A percentile compares a stretch with the other conserved stretches of the same genome.
phyloP scores from a whole-genome alignment of 352 stramenopile species.

The Peronospora destructor region DNA sequence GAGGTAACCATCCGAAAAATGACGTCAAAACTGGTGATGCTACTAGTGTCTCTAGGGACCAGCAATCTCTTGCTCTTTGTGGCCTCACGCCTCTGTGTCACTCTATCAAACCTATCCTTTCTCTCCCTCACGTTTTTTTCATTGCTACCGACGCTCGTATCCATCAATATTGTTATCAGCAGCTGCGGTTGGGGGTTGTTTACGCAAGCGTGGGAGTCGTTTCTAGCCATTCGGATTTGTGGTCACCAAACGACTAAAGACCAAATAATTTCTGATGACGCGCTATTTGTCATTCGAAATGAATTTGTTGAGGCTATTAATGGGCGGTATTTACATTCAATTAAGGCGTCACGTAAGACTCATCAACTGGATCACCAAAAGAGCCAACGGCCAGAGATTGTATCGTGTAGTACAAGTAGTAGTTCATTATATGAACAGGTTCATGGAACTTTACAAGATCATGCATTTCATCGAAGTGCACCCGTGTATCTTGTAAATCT shows the following conservation, averaged over 20 bases:
- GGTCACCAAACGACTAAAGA: slow-evolving; percentile 9
- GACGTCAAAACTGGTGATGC: slow-evolving; percentile 31
- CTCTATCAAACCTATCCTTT: slow-evolving; percentile 10
- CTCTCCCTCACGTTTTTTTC: slow-evolving; percentile 47
- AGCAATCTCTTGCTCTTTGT: slow-evolving; percentile 22
- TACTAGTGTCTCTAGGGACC: slow-evolving; percentile 23
- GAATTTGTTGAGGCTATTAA: slow-evolving; percentile 44
- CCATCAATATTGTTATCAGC: slow-evolving; percentile 39
- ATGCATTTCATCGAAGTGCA: slow-evolving; percentile 36
- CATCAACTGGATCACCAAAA: slow-evolving; percentile 21
- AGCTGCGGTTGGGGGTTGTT: slow-evolving; percentile 24
- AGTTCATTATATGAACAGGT: slow-evolving; percentile 72
- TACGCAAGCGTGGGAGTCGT: slow-evolving; percentile 27
- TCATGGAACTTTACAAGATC: slow-evolving; percentile 44
- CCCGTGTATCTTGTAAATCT: slow-evolving; percentile 71
- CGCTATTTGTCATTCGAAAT: slow-evolving; percentile 23
- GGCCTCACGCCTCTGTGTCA: background rate
- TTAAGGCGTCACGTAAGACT: slow-evolving; percentile 8
- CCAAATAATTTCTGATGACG: slow-evolving; percentile 12
- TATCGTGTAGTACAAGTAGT: slow-evolving; percentile 33
- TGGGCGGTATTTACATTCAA: slow-evolving; percentile 34
- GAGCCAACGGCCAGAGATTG: slow-evolving; percentile 27
- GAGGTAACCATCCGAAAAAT: slow-evolving; percentile 1
- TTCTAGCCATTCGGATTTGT: slow-evolving; percentile 20
- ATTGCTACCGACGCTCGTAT: slow-evolving; percentile 41